Evolutionary conservation across 2,329 filamentous ascomycete species (phyloP).

Genomic region (Calonectria montana): DNA sequence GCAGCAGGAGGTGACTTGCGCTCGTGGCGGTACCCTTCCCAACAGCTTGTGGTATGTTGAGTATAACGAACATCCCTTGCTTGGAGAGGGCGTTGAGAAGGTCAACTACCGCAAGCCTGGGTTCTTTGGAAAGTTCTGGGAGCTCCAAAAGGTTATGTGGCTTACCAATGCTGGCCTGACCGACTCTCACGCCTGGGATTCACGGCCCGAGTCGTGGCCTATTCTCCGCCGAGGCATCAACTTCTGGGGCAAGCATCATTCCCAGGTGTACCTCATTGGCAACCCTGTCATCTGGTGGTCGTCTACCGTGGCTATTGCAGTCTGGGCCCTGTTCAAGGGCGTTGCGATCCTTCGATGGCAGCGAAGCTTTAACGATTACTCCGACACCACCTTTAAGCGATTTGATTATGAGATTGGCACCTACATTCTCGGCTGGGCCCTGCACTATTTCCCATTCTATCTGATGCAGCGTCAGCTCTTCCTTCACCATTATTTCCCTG

Average conservation of each 20-base stretch:
- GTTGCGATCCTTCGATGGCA: conserved; percentile 93
- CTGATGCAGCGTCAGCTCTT: conserved; percentile 98
- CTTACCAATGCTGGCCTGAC: conserved; percentile 95
- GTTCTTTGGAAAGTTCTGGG: conserved; percentile 98
- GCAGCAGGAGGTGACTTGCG: conserved; percentile 99
- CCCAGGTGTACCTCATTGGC: conserved; percentile 95
- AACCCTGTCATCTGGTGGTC: conserved; percentile 97
- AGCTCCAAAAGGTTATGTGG: conserved; percentile 99
- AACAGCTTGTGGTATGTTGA: conserved; percentile 99
- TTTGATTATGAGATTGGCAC: conserved; percentile 98
- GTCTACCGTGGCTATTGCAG: conserved; percentile 79
- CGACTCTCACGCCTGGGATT: conserved; percentile 98
- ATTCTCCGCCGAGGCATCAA: conserved; percentile 95
- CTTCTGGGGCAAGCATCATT: conserved; percentile 96
- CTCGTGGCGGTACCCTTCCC: conserved; percentile 87
- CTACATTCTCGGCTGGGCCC: conserved; percentile 91
- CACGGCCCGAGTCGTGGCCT: conserved; percentile 92
- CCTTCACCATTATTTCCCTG: conserved; percentile 98
- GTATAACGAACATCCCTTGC: conserved; percentile 84
- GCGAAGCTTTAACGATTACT: conserved; percentile 89
- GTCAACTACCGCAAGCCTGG: conserved; percentile 96
- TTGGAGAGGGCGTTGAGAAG: conserved; percentile 83
- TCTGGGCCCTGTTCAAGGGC: conserved; percentile 88
- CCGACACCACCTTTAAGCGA: conserved; percentile 85
- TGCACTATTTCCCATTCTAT: conserved; percentile 99